A percentile compares a stretch with the other conserved stretches of the same genome.
Conservation (phyloP, 768 basidiomycete species). For the Boletus rufocinnamomeus region DNA sequence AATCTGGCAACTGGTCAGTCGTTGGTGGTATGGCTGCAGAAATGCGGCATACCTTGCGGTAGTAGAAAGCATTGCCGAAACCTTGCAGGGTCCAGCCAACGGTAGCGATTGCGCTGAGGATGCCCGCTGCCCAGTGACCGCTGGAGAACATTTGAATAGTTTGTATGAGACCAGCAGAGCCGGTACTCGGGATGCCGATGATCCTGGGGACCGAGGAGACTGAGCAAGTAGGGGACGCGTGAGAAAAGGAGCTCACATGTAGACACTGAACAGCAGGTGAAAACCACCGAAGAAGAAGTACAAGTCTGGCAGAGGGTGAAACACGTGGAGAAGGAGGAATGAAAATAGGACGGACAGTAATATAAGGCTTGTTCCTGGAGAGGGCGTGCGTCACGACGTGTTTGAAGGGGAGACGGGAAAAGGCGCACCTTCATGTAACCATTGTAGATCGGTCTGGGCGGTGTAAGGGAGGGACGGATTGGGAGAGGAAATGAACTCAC, state of each 20-base stretch:
- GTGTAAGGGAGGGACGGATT: slow-evolving; percentile 13
- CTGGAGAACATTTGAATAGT: slow-evolving; percentile 79
- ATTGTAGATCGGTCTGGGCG: slow-evolving; percentile 86
- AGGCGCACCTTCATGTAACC: slow-evolving; percentile 88
- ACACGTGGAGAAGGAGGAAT: slow-evolving; percentile 2
- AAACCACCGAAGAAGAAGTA: slow-evolving; percentile 98
- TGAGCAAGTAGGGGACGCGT: slow-evolving; percentile 17
- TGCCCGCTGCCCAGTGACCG: slow-evolving; percentile 74
- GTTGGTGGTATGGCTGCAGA: slow-evolving; percentile 13
- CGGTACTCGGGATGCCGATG: slow-evolving; percentile 93
- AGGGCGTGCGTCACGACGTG: slow-evolving; percentile 16
- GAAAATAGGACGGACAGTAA: slow-evolving; percentile 66
- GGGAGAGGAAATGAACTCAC: slow-evolving; percentile 43
- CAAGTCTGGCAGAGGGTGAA: slow-evolving; percentile 58
- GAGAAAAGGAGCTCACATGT: slow-evolving; percentile 61
- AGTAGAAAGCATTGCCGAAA: slow-evolving; percentile 77
- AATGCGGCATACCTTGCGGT: slow-evolving; percentile 59
- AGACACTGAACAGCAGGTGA: slow-evolving; percentile 90
- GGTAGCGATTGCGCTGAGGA: slow-evolving; percentile 79
- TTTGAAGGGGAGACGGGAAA: slow-evolving; percentile 26
- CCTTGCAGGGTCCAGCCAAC: slow-evolving; percentile 89
- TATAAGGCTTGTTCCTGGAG: slow-evolving; percentile 87
- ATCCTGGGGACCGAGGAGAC: slow-evolving; percentile 56
- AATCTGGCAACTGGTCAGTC: slow-evolving; percentile 47
- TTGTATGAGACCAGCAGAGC: slow-evolving; percentile 93